These are phyloP conservation scores for Wickerhamia fluorescens DNA, from an alignment of 805 yeast species.

Conservation along the genomic window DNA sequence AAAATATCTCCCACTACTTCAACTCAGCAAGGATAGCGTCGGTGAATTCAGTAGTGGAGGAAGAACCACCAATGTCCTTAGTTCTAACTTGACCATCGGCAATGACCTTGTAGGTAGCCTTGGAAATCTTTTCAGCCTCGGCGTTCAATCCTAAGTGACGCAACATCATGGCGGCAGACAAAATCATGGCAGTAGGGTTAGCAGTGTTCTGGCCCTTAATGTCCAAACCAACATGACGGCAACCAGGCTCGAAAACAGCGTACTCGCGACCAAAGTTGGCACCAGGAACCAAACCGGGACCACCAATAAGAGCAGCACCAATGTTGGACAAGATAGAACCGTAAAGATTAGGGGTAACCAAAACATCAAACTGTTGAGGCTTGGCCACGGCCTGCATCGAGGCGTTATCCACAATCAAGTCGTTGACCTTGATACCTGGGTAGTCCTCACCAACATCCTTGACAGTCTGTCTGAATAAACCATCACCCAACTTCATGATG, in stretches of 20 bases:
- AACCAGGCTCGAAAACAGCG: conserved; percentile 98
- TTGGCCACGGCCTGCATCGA: conserved; percentile 98
- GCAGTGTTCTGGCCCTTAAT: conserved; percentile 92
- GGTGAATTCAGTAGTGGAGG: conserved; percentile 91
- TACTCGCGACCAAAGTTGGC: conserved; percentile 96
- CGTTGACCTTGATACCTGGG: conserved; percentile 76
- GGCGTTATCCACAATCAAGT: conserved; percentile 97
- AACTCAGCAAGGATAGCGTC: conserved; percentile 78
- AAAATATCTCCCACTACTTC: too few relatives aligned
- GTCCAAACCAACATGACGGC: conserved; percentile 98
- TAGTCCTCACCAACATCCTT: conserved; percentile 78
- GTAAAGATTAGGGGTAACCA: conserved; percentile 96
- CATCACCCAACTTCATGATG: conserved; percentile 98
- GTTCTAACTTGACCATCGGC: conserved; percentile 84
- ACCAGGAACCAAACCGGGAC: conserved; percentile 98
- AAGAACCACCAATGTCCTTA: conserved; percentile 84
- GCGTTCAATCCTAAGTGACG: conserved; percentile 89
- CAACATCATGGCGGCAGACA: conserved; percentile 85
- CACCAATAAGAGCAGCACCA: conserved; percentile 96
- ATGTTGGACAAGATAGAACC: conserved; percentile 96
- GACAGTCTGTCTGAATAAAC: conserved; percentile 91
- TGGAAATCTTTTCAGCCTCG: conserved; percentile 78
- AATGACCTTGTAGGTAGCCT: conserved; percentile 84
- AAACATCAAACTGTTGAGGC: conserved; percentile 97
- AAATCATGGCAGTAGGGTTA: conserved; percentile 96